Percentiles rank a stretch among this genome's conserved stretches.
phyloP scores from a whole-genome alignment of 805 yeast genomes.

The Yamadazyma endophytica region DNA sequence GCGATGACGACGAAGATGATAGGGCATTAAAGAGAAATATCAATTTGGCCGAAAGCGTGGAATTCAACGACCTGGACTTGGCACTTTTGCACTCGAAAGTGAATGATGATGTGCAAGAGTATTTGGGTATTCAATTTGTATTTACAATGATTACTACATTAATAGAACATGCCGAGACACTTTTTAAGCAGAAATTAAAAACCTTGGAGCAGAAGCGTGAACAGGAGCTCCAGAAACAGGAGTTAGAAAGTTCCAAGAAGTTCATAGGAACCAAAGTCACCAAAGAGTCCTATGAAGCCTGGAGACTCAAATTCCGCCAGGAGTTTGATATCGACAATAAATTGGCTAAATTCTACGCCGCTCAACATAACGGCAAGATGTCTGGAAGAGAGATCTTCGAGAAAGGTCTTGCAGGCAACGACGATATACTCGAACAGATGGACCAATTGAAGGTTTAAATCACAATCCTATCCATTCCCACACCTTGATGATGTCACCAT shows the following conservation, averaged over 20 bases:
- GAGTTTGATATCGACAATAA: slow-evolving; percentile 70
- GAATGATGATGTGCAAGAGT: slow-evolving; percentile 64
- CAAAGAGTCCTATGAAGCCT: slow-evolving; percentile 59
- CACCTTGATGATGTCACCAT: slow-evolving; percentile 83
- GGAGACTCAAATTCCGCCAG: slow-evolving; percentile 70
- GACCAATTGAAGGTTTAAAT: background rate
- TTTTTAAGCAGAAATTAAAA: slow-evolving; percentile 47
- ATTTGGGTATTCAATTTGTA: slow-evolving; percentile 87
- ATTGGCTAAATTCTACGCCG: slow-evolving; percentile 45
- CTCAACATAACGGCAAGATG: slow-evolving; percentile 70
- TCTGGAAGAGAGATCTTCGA: slow-evolving; percentile 91
- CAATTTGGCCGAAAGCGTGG: slow-evolving; percentile 54
- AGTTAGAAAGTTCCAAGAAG: slow-evolving; percentile 81
- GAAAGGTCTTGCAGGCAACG: slow-evolving; percentile 74
- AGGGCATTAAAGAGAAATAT: slow-evolving; percentile 41
- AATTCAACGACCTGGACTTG: slow-evolving; percentile 49
- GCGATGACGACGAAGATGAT: slow-evolving; percentile 36
- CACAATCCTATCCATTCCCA: slow-evolving; percentile 72
- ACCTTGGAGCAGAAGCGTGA: slow-evolving; percentile 40
- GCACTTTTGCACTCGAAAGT: slow-evolving; percentile 34
- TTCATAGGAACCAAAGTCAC: slow-evolving; percentile 91
- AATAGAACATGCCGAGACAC: slow-evolving; percentile 75
- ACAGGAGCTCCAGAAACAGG: slow-evolving; percentile 55
- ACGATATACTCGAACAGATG: slow-evolving; percentile 15
- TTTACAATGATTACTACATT: slow-evolving; percentile 73